Percentiles rank a stretch among this genome's conserved stretches.
Evolutionary conservation across 2,329 filamentous ascomycete genomes (phyloP).

Genomic region (Raffaelea ambrosiae): DNA sequence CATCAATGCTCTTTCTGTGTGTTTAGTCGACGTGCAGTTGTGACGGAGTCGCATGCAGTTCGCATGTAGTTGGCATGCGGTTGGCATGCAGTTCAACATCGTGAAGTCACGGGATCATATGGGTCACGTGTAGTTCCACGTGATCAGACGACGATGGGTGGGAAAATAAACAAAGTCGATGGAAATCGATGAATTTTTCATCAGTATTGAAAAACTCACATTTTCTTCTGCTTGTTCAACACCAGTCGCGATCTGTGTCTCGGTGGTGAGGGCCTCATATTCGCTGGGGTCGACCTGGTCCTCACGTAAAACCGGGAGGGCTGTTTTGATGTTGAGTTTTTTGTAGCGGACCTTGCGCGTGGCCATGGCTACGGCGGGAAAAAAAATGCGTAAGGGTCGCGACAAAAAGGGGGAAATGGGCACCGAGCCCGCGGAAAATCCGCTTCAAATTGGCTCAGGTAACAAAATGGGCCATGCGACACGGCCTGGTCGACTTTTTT

Average conservation of each 20-base stretch:
- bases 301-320: slow-evolving; percentile 79
- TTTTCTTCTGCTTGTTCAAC: slow-evolving; percentile 97
- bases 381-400: slow-evolving; percentile 14
- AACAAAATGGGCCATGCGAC: slow-evolving; percentile 51
- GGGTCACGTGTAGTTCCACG: slow-evolving; percentile 35
- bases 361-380: slow-evolving; percentile 37
- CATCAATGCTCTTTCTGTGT: slow-evolving; percentile 1
- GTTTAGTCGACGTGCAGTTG: background rate
- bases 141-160: slow-evolving; percentile 19
- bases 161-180: slow-evolving; percentile 9
- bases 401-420: slow-evolving; percentile 15
- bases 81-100: too few species aligned
- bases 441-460: slow-evolving; percentile 55
- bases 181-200: slow-evolving; percentile 7
- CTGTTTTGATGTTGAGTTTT: slow-evolving; percentile 88
- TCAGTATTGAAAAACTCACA: slow-evolving; percentile 51
- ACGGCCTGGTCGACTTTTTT: slow-evolving; percentile 40
- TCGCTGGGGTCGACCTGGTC: slow-evolving; percentile 79
- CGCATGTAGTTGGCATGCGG: background rate
- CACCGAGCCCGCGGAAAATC: slow-evolving; percentile 43
- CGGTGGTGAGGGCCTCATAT: slow-evolving; percentile 77
- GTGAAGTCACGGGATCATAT: slow-evolving; percentile 20
- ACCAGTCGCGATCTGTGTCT: slow-evolving; percentile 85
- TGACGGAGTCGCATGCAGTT: too few species aligned
- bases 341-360: slow-evolving; percentile 69